These are phyloP conservation scores for Leccinum subatratum DNA, from an alignment of 1,284 basidiomycete species.

Conservation along the genomic window DNA sequence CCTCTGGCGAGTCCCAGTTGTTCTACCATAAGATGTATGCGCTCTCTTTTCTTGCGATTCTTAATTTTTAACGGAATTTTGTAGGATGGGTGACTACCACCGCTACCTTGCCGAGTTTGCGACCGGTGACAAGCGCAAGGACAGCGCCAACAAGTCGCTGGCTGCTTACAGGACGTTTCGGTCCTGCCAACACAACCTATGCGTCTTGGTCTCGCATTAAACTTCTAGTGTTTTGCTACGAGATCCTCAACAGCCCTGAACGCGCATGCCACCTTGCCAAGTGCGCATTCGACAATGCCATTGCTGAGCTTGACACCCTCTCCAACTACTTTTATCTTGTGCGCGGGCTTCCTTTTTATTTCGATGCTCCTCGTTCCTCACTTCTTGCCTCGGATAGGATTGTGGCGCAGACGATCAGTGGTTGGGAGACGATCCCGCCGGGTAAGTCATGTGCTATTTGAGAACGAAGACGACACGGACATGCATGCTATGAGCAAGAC, in stretches of 20 bases:
- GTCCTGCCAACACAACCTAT: conserved; percentile 99
- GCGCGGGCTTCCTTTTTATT: too few relatives aligned
- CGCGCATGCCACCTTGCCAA: conserved; percentile 99
- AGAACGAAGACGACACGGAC: conserved; percentile 46
- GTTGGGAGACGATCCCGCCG: too few relatives aligned
- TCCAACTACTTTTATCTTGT: conserved; percentile 37
- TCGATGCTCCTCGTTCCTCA: too few relatives aligned
- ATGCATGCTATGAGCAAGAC: conserved; percentile 53
- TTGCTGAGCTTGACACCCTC: conserved; percentile 98
- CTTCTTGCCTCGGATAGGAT: too few relatives aligned
- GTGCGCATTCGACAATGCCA: conserved; percentile 99
- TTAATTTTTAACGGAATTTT: conserved; percentile 4
- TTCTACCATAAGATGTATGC: conserved; percentile 99
- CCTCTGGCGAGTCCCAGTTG: conserved; percentile 97
- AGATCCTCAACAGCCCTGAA: conserved; percentile 99
- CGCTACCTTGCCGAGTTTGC: conserved; percentile 99
- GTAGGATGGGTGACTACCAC: conserved; percentile 99
- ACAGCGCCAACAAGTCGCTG: conserved; percentile 96
- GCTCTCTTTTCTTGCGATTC: background rate
- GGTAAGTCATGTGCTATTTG: conserved; percentile 8
- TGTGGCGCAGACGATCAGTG: too few relatives aligned
- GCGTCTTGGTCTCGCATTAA: conserved; percentile 96
- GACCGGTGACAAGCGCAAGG: conserved; percentile 97
- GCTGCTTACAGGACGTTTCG: conserved; percentile 98
- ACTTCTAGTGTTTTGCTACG: conserved; percentile 99